Evolutionary conservation across 345 rosid genomes (phyloP).

Genomic region (Eucalyptus shirleyi): DNA sequence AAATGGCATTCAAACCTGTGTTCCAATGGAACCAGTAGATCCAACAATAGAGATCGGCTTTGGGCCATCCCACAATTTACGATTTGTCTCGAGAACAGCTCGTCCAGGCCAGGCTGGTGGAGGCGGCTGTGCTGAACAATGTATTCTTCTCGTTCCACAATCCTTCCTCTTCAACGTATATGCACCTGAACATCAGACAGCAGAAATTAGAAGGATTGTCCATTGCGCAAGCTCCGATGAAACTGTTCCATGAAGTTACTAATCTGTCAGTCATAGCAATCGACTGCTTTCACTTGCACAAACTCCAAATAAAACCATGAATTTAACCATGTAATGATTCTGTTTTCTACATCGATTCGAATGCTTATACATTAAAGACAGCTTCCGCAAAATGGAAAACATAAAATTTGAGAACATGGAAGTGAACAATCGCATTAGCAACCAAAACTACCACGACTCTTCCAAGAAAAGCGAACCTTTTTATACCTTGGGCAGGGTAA

Average conservation of each 20-base stretch:
- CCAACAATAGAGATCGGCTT: conserved; percentile 90
- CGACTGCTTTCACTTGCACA: not conserved
- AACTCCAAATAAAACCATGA: not conserved
- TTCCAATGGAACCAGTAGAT: conserved; percentile 97
- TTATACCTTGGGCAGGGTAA: not conserved
- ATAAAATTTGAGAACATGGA: not conserved
- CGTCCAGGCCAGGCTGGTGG: conserved; percentile 98
- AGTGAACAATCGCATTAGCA: not conserved
- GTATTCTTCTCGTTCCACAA: conserved; percentile 29
- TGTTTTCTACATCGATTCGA: not conserved
- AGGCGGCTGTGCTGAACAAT: conserved; percentile 48
- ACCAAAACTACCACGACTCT: not conserved
- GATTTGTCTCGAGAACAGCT: conserved; percentile 56
- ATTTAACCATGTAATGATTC: not conserved
- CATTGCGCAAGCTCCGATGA: not conserved
- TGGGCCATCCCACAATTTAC: conserved; percentile 78
- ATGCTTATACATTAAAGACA: not conserved
- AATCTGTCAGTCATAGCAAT: not conserved
- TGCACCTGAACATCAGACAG: conserved; percentile 28
- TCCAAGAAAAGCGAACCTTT: not conserved
- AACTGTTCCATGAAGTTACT: not conserved
- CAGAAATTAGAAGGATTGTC: not conserved
- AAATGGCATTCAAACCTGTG: conserved; percentile 53
- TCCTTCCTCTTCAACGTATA: conserved; percentile 45
- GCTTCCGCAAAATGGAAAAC: not conserved